Conservation (phyloP, 768 basidiomycete species). For the Strobilomyces confusus region DNA sequence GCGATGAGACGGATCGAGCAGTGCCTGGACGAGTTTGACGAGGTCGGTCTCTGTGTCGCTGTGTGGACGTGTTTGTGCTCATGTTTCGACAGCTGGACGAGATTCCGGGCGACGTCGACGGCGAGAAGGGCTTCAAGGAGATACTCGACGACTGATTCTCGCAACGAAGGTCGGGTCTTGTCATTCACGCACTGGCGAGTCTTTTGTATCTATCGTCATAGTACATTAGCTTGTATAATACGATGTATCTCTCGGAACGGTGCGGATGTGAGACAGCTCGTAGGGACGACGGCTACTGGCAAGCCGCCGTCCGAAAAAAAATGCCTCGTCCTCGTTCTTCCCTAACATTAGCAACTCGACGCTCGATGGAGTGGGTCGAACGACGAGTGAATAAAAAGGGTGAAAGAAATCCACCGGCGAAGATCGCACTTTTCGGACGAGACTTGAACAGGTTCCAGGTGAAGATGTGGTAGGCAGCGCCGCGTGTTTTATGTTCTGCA, state of each 20-base stretch:
- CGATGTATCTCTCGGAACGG: conserved; percentile 2
- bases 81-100: conserved; percentile 39
- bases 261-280: conserved; percentile 53
- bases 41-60: conserved; percentile 38
- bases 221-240: conserved; percentile 8
- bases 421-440: neutral
- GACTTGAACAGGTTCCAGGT: neutral
- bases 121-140: conserved; percentile 55
- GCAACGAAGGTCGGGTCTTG: too few species aligned
- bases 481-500: neutral
- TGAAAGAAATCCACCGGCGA: neutral
- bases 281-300: conserved; percentile 47
- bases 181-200: neutral
- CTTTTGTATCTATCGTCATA: neutral
- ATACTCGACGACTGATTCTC: conserved; percentile 21
- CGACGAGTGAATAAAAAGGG: conserved; percentile 46
- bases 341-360: conserved; percentile 51
- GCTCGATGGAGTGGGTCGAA: conserved; percentile 40
- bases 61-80: neutral
- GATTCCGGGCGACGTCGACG: conserved; percentile 63
- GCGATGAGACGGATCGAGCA: conserved; percentile 74
- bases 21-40: conserved; percentile 77
- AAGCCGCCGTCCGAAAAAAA: conserved; percentile 53
- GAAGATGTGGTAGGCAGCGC: neutral
- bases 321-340: conserved; percentile 44